A percentile compares a stretch with the other conserved stretches of the same genome.
Conservation (phyloP, 2,329 filamentous ascomycete genomes). For the Lasiodiplodia sp. region DNA sequence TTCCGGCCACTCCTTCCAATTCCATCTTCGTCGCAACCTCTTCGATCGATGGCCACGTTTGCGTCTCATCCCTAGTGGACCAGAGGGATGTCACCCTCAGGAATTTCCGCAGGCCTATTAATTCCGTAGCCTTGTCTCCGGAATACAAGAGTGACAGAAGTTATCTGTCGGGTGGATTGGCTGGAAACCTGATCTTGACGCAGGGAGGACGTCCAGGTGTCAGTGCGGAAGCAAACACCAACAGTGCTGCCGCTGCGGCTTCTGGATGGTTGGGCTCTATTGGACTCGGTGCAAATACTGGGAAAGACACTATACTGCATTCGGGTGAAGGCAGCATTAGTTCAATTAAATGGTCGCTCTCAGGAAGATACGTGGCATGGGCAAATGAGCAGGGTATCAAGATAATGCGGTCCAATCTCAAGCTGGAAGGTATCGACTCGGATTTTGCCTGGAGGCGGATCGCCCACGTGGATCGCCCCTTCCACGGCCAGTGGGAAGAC, state of each 20-base stretch:
- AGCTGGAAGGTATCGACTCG: slow-evolving; percentile 76
- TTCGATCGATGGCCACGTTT: slow-evolving; percentile 95
- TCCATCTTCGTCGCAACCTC: slow-evolving; percentile 93
- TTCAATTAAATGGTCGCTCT: slow-evolving; percentile 92
- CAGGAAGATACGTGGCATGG: slow-evolving; percentile 93
- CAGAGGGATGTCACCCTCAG: slow-evolving; percentile 87
- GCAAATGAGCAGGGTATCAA: slow-evolving; percentile 97
- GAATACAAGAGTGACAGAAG: slow-evolving; percentile 89
- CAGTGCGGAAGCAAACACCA: slow-evolving; percentile 84
- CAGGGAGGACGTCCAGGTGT: slow-evolving; percentile 79
- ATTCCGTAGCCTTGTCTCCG: slow-evolving; percentile 91
- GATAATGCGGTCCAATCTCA: slow-evolving; percentile 90
- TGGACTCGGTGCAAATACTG: slow-evolving; percentile 77
- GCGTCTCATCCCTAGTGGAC: slow-evolving; percentile 85
- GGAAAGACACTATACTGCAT: slow-evolving; percentile 86
- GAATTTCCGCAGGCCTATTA: slow-evolving; percentile 92
- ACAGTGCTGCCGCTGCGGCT: slow-evolving; percentile 81
- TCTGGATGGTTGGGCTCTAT: slow-evolving; percentile 92
- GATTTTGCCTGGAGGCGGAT: slow-evolving; percentile 95
- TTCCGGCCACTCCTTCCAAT: slow-evolving; percentile 82
- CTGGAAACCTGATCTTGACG: slow-evolving; percentile 87
- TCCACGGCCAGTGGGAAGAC: slow-evolving; percentile 87
- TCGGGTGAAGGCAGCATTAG: slow-evolving; percentile 91
- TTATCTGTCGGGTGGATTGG: slow-evolving; percentile 89
- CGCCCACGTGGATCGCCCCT: slow-evolving; percentile 88